These are phyloP conservation scores for Penicillium oxalicum DNA, from an alignment of 2,329 filamentous ascomycete species.

Conservation along the genomic window DNA sequence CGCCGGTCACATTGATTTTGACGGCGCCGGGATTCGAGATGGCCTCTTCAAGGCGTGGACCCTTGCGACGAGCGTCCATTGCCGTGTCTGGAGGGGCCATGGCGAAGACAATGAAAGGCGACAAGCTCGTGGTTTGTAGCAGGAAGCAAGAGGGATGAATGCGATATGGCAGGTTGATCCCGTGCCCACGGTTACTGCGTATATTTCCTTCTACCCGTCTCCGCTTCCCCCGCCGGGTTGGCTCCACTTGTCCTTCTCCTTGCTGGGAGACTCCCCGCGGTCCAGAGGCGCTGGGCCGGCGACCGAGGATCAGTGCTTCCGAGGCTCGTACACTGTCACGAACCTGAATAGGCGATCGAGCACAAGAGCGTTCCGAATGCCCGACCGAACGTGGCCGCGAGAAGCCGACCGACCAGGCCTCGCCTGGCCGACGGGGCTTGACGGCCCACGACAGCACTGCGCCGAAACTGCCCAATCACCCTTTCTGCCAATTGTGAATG, in stretches of 20 bases:
- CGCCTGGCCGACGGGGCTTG: too few relatives aligned
- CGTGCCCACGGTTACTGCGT: conserved; percentile 43
- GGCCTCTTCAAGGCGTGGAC: conserved; percentile 36
- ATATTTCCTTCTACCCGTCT: conserved; percentile 41
- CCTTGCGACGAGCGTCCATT: conserved; percentile 21
- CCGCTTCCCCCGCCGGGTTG: not conserved
- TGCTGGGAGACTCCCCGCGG: not conserved
- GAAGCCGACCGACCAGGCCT: too few relatives aligned
- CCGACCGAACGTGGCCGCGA: too few relatives aligned
- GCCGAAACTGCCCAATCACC: too few relatives aligned
- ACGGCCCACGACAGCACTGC: too few relatives aligned
- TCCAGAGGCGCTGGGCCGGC: not conserved
- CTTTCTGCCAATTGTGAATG: too few relatives aligned
- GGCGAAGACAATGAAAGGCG: conserved; percentile 4
- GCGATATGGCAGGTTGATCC: conserved; percentile 12
- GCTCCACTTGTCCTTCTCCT: conserved; percentile 2
- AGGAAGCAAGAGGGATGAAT: conserved; percentile 16
- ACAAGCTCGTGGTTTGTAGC: not conserved
- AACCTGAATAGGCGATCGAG: too few relatives aligned
- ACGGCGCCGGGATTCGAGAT: conserved; percentile 62
- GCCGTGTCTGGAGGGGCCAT: conserved; percentile 30
- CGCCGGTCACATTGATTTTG: conserved; percentile 92
- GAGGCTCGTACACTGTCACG: too few relatives aligned
- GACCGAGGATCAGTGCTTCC: too few relatives aligned
- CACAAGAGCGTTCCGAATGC: too few relatives aligned